These are phyloP conservation scores for Eucalyptus pauciflora DNA, from an alignment of 345 rosid species.

Conservation along the genomic window DNA sequence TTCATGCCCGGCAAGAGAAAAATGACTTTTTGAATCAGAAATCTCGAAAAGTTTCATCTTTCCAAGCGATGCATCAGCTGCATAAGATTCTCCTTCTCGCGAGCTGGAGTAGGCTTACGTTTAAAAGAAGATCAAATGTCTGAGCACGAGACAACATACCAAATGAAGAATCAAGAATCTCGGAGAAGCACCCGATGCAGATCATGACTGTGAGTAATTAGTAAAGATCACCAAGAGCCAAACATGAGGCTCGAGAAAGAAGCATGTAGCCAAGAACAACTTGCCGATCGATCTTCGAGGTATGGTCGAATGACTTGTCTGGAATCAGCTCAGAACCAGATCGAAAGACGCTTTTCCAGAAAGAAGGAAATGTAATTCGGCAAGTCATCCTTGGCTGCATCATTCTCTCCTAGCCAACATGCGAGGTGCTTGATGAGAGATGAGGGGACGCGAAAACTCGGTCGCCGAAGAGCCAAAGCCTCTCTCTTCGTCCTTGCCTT, in stretches of 20 bases:
- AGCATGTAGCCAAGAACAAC: slow-evolving; percentile 33
- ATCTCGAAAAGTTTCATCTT: not conserved
- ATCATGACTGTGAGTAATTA: not conserved
- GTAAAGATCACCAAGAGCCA: slow-evolving; percentile 8
- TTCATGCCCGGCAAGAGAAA: not conserved
- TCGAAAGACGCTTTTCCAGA: not conserved
- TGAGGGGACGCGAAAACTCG: not conserved
- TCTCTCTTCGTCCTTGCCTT: not conserved
- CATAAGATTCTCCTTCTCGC: not conserved
- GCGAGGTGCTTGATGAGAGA: not conserved
- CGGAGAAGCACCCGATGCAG: not conserved
- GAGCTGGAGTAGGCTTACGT: not conserved
- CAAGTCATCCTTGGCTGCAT: slow-evolving; percentile 66
- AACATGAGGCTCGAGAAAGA: slow-evolving; percentile 27
- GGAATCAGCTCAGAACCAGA: not conserved
- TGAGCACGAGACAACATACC: not conserved
- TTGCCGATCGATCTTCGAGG: slow-evolving; percentile 13
- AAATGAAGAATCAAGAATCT: not conserved
- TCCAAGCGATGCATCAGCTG: not conserved
- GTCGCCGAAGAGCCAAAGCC: not conserved
- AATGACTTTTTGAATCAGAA: not conserved
- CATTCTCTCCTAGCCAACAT: not conserved
- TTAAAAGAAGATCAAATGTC: not conserved
- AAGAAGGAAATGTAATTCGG: slow-evolving; percentile 5
- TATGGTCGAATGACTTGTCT: not conserved